phyloP scores from a whole-genome alignment of 495 filamentous ascomycete genomes.

The Baudoinia panamericana region DNA sequence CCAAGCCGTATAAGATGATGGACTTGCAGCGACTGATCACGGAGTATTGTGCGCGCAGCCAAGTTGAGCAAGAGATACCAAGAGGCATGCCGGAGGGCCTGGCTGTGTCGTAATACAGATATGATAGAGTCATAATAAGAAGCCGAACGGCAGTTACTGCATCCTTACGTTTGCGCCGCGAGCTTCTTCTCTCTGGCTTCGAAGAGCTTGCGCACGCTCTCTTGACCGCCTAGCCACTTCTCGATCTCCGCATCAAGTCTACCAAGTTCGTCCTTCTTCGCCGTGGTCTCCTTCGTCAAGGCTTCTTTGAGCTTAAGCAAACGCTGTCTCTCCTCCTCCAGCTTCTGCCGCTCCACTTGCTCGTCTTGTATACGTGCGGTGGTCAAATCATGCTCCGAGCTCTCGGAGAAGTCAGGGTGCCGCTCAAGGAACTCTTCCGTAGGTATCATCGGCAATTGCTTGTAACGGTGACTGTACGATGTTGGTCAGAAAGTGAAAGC shows the following conservation, averaged over 20 bases:
- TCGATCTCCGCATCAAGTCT: conserved; percentile 81
- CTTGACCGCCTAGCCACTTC: conserved; percentile 62
- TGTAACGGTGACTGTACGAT: conserved; percentile 70
- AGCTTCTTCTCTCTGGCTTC: conserved; percentile 15
- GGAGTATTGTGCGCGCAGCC: conserved; percentile 39
- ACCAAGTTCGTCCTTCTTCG: conserved; percentile 79
- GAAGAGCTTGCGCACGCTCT: conserved; percentile 15
- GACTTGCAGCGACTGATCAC: conserved; percentile 57
- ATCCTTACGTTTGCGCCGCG: too few relatives aligned
- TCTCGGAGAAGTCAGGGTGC: conserved; percentile 60
- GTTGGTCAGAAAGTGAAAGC: too few relatives aligned
- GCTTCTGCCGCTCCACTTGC: conserved; percentile 64
- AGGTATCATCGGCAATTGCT: conserved; percentile 68
- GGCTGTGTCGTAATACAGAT: too few relatives aligned
- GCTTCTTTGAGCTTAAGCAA: conserved; percentile 82
- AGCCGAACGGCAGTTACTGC: too few relatives aligned
- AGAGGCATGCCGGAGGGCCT: too few relatives aligned
- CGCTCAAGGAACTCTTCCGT: conserved; percentile 66
- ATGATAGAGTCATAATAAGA: too few relatives aligned
- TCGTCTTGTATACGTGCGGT: conserved; percentile 88
- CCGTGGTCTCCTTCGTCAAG: conserved; percentile 88
- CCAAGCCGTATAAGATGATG: conserved; percentile 62
- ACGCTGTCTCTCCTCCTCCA: conserved; percentile 77
- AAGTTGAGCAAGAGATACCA: too few relatives aligned
- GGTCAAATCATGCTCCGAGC: conserved; percentile 68